Evolutionary conservation across 768 basidiomycete species (phyloP).

Genomic region (Mrakia hoshinonis): DNA sequence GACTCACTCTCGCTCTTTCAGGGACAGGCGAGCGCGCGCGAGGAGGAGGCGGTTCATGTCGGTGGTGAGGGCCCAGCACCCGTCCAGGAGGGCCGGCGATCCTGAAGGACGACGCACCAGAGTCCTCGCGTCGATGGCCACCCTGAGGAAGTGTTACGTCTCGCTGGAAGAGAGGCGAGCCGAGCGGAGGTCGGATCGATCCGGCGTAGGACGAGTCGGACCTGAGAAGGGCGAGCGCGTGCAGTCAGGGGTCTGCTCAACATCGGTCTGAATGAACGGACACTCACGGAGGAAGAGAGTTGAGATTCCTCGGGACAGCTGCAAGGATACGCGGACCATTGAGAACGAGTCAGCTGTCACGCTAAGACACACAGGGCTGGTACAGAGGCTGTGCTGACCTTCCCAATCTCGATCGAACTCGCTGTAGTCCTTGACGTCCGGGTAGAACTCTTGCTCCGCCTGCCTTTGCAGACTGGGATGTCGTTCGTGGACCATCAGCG

Average conservation of each 20-base stretch:
- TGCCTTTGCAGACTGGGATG: neutral
- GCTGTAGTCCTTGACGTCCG: neutral
- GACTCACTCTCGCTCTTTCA: neutral
- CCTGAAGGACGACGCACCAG: neutral
- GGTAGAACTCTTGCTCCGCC: neutral
- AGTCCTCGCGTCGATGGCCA: neutral
- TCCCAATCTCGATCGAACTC: neutral
- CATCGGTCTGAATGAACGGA: neutral
- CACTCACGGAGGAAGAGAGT: constrained; percentile 7
- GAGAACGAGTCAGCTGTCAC: neutral
- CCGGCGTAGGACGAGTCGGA: neutral
- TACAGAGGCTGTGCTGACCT: neutral
- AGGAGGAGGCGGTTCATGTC: neutral
- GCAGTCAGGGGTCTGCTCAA: neutral
- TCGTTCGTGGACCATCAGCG: neutral
- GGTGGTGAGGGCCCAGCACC: neutral
- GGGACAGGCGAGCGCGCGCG: neutral
- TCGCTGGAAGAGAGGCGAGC: constrained; percentile 2
- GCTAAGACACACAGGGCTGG: neutral
- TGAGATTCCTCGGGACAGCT: neutral
- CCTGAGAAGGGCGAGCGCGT: neutral
- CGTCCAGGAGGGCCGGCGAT: neutral
- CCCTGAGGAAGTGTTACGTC: neutral
- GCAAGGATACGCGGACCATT: neutral
- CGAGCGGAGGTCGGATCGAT: neutral